phyloP scores from a whole-genome alignment of 805 yeast species.

The Yarrowia bubula region DNA sequence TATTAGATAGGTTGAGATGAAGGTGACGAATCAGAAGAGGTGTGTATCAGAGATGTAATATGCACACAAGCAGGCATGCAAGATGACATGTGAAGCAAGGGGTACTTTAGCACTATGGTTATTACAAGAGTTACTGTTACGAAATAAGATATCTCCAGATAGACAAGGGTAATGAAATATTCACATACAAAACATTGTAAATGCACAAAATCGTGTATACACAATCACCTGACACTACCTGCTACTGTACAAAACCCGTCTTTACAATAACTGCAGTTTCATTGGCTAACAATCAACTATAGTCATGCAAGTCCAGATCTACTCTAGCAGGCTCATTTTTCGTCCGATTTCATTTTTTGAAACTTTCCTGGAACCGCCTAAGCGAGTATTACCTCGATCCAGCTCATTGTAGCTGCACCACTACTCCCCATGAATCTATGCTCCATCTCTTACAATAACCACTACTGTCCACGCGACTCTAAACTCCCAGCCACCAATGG shows the following conservation, averaged over 20 bases:
- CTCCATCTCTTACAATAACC: background rate
- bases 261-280: background rate
- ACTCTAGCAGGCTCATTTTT: background rate
- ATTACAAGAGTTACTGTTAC: too few relatives aligned
- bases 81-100: too few relatives aligned
- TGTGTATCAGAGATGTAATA: too few relatives aligned
- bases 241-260: background rate
- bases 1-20: too few relatives aligned
- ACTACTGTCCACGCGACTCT: background rate
- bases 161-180: too few relatives aligned
- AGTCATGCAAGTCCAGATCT: background rate
- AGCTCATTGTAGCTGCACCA: background rate
- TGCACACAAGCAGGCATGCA: too few relatives aligned
- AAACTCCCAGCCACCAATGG: conserved; percentile 1
- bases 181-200: background rate
- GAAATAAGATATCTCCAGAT: too few relatives aligned
- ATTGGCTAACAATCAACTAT: background rate
- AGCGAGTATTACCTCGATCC: background rate
- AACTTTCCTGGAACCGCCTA: background rate
- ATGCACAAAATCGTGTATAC: too few relatives aligned
- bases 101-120: too few relatives aligned
- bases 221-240: too few relatives aligned
- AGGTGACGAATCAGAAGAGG: too few relatives aligned
- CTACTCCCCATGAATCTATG: background rate
- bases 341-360: background rate